A percentile compares a stretch with the other conserved stretches of the same genome.
These are phyloP conservation scores for Pharus latifolius DNA, from an alignment of 176 grass and related monocot genomes.

Conservation along the genomic window DNA sequence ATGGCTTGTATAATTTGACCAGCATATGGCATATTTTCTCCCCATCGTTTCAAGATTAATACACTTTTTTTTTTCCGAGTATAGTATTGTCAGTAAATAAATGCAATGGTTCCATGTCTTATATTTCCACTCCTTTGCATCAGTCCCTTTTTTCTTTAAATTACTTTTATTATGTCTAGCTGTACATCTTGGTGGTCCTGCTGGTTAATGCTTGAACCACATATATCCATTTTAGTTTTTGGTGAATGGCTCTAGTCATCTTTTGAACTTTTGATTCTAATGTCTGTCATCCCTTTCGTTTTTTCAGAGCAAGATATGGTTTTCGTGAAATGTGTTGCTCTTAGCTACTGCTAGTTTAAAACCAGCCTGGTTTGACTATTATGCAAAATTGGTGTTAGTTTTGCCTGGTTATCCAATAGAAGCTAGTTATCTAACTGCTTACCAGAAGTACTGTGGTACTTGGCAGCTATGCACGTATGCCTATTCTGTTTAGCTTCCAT, in stretches of 20 bases:
- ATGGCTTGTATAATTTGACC: conserved; percentile 10
- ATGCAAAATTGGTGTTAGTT: not conserved
- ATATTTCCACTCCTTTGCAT: too few species aligned
- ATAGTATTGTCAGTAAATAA: too few species aligned
- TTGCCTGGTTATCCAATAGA: not conserved
- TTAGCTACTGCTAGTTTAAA: not conserved
- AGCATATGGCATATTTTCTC: conserved; percentile 2
- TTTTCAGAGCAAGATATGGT: too few species aligned
- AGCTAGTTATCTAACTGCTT: not conserved
- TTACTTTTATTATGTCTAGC: not conserved
- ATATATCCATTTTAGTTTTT: not conserved
- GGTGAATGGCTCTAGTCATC: too few species aligned
- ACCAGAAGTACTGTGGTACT: not conserved
- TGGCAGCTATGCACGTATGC: not conserved
- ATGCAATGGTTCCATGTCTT: too few species aligned
- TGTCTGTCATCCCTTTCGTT: too few species aligned
- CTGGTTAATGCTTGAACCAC: not conserved
- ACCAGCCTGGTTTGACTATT: not conserved
- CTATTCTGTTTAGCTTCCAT: not conserved
- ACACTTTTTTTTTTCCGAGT: too few species aligned
- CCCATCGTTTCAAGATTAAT: too few species aligned
- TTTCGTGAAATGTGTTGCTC: not conserved
- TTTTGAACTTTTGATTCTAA: not conserved
- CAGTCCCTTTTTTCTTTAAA: too few species aligned
- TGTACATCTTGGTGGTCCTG: not conserved